A percentile compares a stretch with the other conserved stretches of the same genome.
phyloP scores from a whole-genome alignment of 306 rosid genomes.

The Rosa chinensis region DNA sequence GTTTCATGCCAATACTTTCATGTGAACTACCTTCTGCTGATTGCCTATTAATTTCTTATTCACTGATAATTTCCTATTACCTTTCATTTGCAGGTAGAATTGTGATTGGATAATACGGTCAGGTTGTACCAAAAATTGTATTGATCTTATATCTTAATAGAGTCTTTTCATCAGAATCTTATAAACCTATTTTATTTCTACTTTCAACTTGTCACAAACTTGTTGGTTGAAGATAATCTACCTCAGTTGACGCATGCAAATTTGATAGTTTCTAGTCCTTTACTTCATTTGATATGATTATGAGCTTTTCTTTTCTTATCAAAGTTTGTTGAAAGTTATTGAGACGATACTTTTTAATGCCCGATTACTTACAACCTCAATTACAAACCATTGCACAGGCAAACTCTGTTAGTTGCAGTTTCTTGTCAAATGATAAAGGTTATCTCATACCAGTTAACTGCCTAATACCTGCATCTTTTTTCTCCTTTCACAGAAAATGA shows the following conservation, averaged over 20 bases:
- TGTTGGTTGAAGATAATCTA: conserved; percentile 5
- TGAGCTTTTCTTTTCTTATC: conserved; percentile 1
- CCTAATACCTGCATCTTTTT: conserved; percentile 22
- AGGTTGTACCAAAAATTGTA: conserved; percentile 80
- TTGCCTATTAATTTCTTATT: conserved; percentile 10
- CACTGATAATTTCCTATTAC: conserved; percentile 21
- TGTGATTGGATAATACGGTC: conserved; percentile 77
- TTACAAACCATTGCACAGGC: background rate
- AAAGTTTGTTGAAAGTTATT: background rate
- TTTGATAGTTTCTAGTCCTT: conserved; percentile 12
- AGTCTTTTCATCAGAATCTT: conserved; percentile 14
- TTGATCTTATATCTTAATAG: conserved; percentile 7
- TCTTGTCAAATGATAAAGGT: background rate
- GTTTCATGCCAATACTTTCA: conserved; percentile 7
- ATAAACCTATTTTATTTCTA: background rate
- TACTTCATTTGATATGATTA: conserved; percentile 2
- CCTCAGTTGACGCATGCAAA: background rate
- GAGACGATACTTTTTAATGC: background rate
- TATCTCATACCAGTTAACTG: conserved; percentile 14
- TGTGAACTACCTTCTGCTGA: background rate
- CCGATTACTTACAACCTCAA: background rate
- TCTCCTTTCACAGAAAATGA: conserved; percentile 57
- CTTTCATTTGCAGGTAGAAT: conserved; percentile 66
- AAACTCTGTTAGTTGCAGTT: background rate
- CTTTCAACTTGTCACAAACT: conserved; percentile 6